Percentiles rank a stretch among this genome's conserved stretches.
These are phyloP conservation scores for Suillus subalutaceus DNA, from an alignment of 768 basidiomycete species.

Conservation along the genomic window DNA sequence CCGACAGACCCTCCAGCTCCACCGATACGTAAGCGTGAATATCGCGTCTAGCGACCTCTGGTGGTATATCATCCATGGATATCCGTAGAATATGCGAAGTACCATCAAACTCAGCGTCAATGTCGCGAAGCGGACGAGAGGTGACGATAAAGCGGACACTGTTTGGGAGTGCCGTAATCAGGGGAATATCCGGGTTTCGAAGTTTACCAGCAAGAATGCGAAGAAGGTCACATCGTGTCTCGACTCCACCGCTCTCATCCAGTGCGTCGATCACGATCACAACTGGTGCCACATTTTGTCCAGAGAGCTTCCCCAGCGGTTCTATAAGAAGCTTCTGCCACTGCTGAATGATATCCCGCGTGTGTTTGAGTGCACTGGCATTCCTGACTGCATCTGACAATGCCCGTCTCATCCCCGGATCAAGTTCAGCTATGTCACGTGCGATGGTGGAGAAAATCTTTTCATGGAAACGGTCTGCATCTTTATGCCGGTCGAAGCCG, in stretches of 20 bases:
- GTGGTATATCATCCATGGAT: background rate
- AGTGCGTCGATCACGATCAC: conserved; percentile 23
- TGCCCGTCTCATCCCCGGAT: background rate
- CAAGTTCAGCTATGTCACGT: conserved; percentile 15
- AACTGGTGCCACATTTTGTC: too few species aligned
- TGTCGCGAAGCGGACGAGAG: background rate
- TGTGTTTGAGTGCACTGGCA: background rate
- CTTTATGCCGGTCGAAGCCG: background rate
- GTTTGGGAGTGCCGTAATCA: background rate
- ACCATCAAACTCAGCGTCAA: background rate
- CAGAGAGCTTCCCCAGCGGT: background rate
- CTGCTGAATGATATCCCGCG: background rate
- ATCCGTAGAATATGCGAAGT: background rate
- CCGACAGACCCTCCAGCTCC: background rate
- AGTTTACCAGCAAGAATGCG: background rate
- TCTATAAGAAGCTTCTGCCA: background rate
- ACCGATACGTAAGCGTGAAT: background rate
- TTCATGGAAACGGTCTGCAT: background rate
- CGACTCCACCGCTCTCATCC: conserved; percentile 16
- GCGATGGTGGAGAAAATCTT: conserved; percentile 9
- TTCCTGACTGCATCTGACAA: background rate
- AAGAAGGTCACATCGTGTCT: background rate
- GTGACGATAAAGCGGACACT: background rate
- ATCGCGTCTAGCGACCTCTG: background rate
- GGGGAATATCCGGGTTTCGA: background rate